Base-by-base conservation (phyloP, 208 protist genomes). In the Acanthamoeba lenticulata region DNA sequence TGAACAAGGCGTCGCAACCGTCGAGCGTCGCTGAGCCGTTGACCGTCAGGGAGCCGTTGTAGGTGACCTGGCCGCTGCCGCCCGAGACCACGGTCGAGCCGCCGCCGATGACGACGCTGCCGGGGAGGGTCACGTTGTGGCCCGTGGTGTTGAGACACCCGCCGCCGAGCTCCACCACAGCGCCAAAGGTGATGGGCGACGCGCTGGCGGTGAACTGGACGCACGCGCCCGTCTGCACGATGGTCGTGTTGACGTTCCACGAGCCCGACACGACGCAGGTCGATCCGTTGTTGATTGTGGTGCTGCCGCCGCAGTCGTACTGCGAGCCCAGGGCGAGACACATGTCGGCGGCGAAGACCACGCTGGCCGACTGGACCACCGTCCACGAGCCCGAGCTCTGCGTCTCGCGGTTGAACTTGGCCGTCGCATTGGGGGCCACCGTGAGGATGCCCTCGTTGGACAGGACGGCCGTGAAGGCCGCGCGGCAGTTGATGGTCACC, bases 81-180 rank as follows among this genome's bases (percentile, higher is more conserved):
- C 72, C 42, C 0, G 47, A 60, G 44, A 88, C 40, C 44, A 49
- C 34, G 29, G 45, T 60, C n/a, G 79, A 88, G 44, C 6, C 3
- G 79, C 38, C 38, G 62, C 62, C 62, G 62, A 88, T 88, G 40
- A 44, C 38, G 29, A 88, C 79, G 79, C 79, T 88, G 42, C 79
- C 79, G 45, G 79, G 79, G 15, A 88, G 79, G 79, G 40, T 88
- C 44, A 88, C 45, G 79, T 88, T 60, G 79, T 88, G 79, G 2
- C 11, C 1, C 2, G 44, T 88, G 17, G 47, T 40, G 79, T 88
- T 88, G 79, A 88, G 79, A 32, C 79, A 88, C 11, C 34, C 79
- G 79, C 15, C 47, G 45, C 60, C 47, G 27, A 88, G 24, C 29
- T 17, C 21, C 9, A 88, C 45, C 79, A 60, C 40, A 32, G 29